Base-by-base conservation (phyloP, 305 asterid genomes). In the Fraxinus velutina region DNA sequence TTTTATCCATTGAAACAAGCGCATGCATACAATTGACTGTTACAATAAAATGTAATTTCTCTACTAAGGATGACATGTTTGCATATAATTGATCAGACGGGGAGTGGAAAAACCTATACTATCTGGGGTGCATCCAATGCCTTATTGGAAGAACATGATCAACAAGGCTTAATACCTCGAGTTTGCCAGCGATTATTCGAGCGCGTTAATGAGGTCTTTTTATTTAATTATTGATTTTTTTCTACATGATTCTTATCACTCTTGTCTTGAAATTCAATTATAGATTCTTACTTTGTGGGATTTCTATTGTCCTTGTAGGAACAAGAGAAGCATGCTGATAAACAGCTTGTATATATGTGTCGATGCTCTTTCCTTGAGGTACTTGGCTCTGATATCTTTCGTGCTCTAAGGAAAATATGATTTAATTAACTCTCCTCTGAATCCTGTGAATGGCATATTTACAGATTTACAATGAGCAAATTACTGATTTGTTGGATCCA, bases 301-400 rank as follows among this genome's bases (percentile, higher is more conserved):
- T 76, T 34, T 83, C 47, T 37, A 62, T 81, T 79, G 76, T 77
- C 79, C 73, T 22, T 90, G 85, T 84, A 96, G 99, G 99, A 96
- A 84, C 98, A 96, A 91, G 86, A 78, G 73, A 96, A 91, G 85
- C 92, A 96, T 83, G 88, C 92, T 82, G 99, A 92, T 79, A 90
- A 89, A 78, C 94, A 94, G 60, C 93, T 94, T 71, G 86, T 91
- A 83, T 94, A 94, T 86, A 97, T 93, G 87, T 94, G 99, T 78
- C 91, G 98, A 52, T 96, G 99, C 88, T 96, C 99, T 73, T 96
- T 96, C 87, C 98, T 96, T 19, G 99, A 96, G 98, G 99, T 96
- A 83, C 84, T 83, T 64, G 75, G 62, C 85, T 73, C 34, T 37
- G 50, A 32, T 71, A 34, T 85, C 34, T 36, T 66, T 73, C 21